A percentile compares a stretch with the other conserved stretches of the same genome.
Conservation (phyloP, 1,284 basidiomycete species). For the Moesziomyces aphidis region DNA sequence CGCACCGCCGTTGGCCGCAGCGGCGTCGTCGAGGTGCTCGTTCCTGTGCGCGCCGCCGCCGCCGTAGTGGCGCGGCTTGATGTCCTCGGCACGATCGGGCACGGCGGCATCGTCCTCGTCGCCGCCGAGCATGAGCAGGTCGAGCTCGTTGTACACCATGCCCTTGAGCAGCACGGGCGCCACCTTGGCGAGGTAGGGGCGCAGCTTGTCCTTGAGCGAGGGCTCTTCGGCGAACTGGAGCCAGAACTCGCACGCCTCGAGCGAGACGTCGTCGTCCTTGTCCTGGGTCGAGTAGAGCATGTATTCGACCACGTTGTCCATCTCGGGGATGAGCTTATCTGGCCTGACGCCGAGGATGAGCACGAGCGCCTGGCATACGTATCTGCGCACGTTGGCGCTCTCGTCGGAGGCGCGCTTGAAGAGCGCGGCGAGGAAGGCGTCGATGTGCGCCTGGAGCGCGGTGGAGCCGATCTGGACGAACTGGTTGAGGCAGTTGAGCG, state of each 20-base stretch:
- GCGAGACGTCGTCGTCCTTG: conserved; percentile 74
- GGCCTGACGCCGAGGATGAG: conserved; percentile 90
- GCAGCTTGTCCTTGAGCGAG: conserved; percentile 83
- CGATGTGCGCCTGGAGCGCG: conserved; percentile 87
- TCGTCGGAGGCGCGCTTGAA: conserved; percentile 96
- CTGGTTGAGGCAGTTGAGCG: conserved; percentile 92
- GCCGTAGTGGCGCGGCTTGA: conserved; percentile 91
- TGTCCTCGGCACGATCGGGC: conserved; percentile 82
- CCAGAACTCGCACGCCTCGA: conserved; percentile 99
- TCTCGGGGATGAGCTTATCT: conserved; percentile 96
- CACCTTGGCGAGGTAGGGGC: conserved; percentile 85
- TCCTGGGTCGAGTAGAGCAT: conserved; percentile 99
- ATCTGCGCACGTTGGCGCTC: conserved; percentile 89
- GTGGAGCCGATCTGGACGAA: conserved; percentile 80
- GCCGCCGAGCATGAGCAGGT: conserved; percentile 93
- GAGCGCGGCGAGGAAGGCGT: conserved; percentile 88
- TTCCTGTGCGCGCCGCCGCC: conserved; percentile 76
- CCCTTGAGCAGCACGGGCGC: conserved; percentile 94
- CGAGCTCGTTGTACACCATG: conserved; percentile 97
- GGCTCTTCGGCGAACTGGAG: conserved; percentile 97
- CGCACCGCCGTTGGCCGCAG: conserved; percentile 57
- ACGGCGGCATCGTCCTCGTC: conserved; percentile 85
- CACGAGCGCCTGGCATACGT: conserved; percentile 95
- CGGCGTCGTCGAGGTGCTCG: conserved; percentile 60
- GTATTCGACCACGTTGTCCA: conserved; percentile 95